These are phyloP conservation scores for Naganishia sp. DNA, from an alignment of 1,284 basidiomycete genomes.

Conservation along the genomic window DNA sequence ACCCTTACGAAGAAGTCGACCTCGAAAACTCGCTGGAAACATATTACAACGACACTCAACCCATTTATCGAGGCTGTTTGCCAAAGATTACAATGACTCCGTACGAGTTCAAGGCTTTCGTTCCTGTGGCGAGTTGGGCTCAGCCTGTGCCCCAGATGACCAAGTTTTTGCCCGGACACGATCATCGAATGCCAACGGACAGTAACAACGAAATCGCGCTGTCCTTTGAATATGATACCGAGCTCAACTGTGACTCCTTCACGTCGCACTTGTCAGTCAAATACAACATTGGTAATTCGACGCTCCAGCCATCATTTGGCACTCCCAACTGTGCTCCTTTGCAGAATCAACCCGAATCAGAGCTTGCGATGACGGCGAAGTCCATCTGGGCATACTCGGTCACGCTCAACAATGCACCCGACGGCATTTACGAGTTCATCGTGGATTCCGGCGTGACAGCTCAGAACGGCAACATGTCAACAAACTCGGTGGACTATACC, in stretches of 20 bases:
- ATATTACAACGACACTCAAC: slow-evolving; percentile 62
- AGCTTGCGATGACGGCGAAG: slow-evolving; percentile 58
- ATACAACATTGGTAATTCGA: slow-evolving; percentile 66
- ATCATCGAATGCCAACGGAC: slow-evolving; percentile 65
- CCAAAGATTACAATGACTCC: slow-evolving; percentile 65
- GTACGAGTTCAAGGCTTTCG: slow-evolving; percentile 77
- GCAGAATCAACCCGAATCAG: slow-evolving; percentile 54
- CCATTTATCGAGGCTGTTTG: slow-evolving; percentile 75
- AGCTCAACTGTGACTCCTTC: slow-evolving; percentile 72
- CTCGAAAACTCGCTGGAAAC: slow-evolving; percentile 66
- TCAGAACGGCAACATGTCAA: slow-evolving; percentile 56
- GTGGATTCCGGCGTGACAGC: slow-evolving; percentile 57
- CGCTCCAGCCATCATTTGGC: slow-evolving; percentile 58
- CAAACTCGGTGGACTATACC: slow-evolving; percentile 64
- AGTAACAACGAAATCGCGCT: slow-evolving; percentile 67
- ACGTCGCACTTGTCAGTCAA: slow-evolving; percentile 65
- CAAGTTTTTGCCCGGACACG: slow-evolving; percentile 79
- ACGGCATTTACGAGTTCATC: slow-evolving; percentile 74
- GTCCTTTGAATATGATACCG: slow-evolving; percentile 71
- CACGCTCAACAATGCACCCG: slow-evolving; percentile 69
- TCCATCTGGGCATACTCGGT: slow-evolving; percentile 72
- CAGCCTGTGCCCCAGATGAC: slow-evolving; percentile 70
- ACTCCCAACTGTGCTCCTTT: slow-evolving; percentile 46
- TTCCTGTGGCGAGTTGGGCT: slow-evolving; percentile 68
- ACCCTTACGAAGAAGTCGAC: slow-evolving; percentile 74